Base-by-base conservation (phyloP, 2,329 filamentous ascomycete species). In the Fusarium concolor region DNA sequence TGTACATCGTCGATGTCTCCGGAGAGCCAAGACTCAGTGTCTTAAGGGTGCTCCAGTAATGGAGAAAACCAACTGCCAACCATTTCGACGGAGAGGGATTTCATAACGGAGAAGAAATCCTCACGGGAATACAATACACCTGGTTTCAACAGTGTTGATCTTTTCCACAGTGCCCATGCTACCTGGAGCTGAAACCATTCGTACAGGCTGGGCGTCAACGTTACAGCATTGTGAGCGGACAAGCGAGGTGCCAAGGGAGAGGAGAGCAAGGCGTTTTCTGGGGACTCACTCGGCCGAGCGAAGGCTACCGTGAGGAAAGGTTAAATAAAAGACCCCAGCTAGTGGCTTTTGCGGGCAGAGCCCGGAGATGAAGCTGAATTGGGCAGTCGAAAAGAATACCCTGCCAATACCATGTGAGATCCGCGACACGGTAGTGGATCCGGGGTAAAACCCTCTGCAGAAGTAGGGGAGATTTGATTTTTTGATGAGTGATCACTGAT, bases 271-370 rank as follows among this genome's bases (percentile, higher is more conserved):
- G 59, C 43, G 53, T 65, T 47, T 49, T 71, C 66, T 72, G 56
- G 62, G 56, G 67, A 65, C 72, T 74, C 72, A 65, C 72, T 74
- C 72, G 72, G 72, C 72, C 72, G 72, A 74, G 69, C 68, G 61
- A 64, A 37, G 33, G 46, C 22, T 69, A 72, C 57, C 56, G 46
- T 7, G 37, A 33, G 37, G 31, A 41, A 49, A 38, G 33, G 38
- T n/a, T 22, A 24, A 28, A 53, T 59, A 44, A 18, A 55, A 61
- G 31, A 28, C 47, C 62, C 35, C 38, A 46, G 56, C 38, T 65
- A 37, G 31, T 52, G 29, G 18, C 22, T 26, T 41, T 38, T 47
- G 22, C 18, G 33, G 39, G 53, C 47, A 52, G 29, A 62, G 60
- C 44, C 58, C 72, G 72, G 72, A 74, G 71, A 74, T 74, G 72